Evolutionary conservation across 352 stramenopile genomes (phyloP).

Genomic region (Bremia lactucae): DNA sequence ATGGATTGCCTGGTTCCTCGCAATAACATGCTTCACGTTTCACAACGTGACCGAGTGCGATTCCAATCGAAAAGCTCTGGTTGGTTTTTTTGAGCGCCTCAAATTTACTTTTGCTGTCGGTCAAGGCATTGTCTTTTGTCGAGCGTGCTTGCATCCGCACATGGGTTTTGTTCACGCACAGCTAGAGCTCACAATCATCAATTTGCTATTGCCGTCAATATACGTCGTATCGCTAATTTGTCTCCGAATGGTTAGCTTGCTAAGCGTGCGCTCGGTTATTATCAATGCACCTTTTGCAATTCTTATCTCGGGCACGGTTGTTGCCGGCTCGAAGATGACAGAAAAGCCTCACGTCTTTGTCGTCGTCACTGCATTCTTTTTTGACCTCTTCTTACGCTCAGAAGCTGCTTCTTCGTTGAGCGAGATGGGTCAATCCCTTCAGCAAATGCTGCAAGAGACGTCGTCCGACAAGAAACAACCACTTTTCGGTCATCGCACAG

Average conservation of each 20-base stretch:
- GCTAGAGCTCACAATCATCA: slow-evolving; percentile 84
- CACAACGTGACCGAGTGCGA: slow-evolving; percentile 43
- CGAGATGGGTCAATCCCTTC: slow-evolving; percentile 38
- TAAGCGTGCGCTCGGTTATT: slow-evolving; percentile 35
- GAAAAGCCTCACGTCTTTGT: slow-evolving; percentile 67
- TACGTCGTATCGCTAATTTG: slow-evolving; percentile 80
- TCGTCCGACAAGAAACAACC: slow-evolving; percentile 29
- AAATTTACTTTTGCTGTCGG: slow-evolving; percentile 78
- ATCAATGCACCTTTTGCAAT: slow-evolving; percentile 49
- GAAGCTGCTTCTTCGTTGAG: slow-evolving; percentile 38
- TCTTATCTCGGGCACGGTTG: slow-evolving; percentile 35
- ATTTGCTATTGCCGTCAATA: slow-evolving; percentile 74
- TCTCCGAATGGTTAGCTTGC: slow-evolving; percentile 54
- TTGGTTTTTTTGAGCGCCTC: slow-evolving; percentile 60
- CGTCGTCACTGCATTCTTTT: slow-evolving; percentile 67
- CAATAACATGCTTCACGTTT: slow-evolving; percentile 50
- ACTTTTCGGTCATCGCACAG: slow-evolving; percentile 37
- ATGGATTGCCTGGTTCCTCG: slow-evolving; percentile 79
- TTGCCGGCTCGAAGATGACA: slow-evolving; percentile 62
- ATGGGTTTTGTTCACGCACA: slow-evolving; percentile 85
- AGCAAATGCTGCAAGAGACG: slow-evolving; percentile 58
- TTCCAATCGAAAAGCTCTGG: slow-evolving; percentile 52
- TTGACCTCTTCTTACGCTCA: slow-evolving; percentile 54
- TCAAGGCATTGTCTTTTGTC: slow-evolving; percentile 69
- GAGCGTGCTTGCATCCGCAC: slow-evolving; percentile 62